These are phyloP conservation scores for Articulospora tetracladia DNA, from an alignment of 495 filamentous ascomycete genomes.

Conservation along the genomic window DNA sequence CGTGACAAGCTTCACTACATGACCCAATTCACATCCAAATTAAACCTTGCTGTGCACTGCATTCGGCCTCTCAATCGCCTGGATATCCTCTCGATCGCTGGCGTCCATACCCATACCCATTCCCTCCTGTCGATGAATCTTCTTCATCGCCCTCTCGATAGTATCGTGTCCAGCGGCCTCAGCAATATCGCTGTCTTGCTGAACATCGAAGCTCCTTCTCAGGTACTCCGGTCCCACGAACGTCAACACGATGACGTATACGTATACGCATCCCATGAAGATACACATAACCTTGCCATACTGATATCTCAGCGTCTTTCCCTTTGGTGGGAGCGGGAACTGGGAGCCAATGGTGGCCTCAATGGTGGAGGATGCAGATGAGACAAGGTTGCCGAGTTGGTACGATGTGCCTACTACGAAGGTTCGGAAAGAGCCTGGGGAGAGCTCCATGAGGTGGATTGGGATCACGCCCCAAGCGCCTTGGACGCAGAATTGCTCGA, in stretches of 20 bases:
- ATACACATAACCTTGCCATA: constrained; percentile 92
- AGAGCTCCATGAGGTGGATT: constrained; percentile 85
- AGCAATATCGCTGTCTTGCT: constrained; percentile 56
- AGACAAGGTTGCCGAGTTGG: constrained; percentile 82
- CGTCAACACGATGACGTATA: constrained; percentile 71
- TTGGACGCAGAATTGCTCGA: constrained; percentile 88
- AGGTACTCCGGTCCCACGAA: constrained; percentile 75
- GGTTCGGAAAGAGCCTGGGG: constrained; percentile 75
- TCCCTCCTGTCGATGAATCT: constrained; percentile 9
- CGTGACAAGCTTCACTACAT: too few species aligned
- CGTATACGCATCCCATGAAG: constrained; percentile 90
- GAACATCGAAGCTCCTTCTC: constrained; percentile 48
- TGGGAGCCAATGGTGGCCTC: constrained; percentile 77
- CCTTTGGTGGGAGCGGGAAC: constrained; percentile 65
- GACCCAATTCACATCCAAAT: not conserved
- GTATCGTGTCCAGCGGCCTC: constrained; percentile 40
- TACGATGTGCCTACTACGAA: constrained; percentile 82
- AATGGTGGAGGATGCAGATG: constrained; percentile 76
- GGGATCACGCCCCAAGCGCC: constrained; percentile 83
- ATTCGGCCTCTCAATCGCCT: constrained; percentile 12
- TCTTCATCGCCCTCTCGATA: constrained; percentile 25
- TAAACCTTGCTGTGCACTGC: not conserved
- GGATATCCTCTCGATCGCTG: constrained; percentile 16
- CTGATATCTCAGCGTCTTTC: constrained; percentile 55
- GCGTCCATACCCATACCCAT: constrained; percentile 10